A percentile compares a stretch with the other conserved stretches of the same genome.
Evolutionary conservation across 225 moss, liverwort and hornwort species (phyloP).

Genomic region (Asterella californica): DNA sequence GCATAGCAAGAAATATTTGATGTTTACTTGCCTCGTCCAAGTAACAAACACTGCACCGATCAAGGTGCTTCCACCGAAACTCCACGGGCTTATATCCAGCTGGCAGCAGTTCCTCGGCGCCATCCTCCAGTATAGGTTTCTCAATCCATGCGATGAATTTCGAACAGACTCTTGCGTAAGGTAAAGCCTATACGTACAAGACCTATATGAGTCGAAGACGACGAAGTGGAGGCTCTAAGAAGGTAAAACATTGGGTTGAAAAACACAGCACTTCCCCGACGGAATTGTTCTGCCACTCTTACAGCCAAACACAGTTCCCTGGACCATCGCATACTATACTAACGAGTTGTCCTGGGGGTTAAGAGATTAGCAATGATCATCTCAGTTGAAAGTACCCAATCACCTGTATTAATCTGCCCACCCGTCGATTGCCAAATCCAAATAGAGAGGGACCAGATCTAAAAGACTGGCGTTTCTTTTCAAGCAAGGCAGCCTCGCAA

Average conservation of each 20-base stretch:
- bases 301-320: not conserved
- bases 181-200: conserved; percentile 49
- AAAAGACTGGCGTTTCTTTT: conserved; percentile 81
- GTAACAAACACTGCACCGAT: conserved; percentile 94
- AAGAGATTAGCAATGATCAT: not conserved
- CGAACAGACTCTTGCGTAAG: conserved; percentile 86
- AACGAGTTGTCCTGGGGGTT: not conserved
- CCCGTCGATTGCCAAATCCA: conserved; percentile 76
- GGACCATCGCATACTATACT: not conserved
- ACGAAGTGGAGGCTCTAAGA: not conserved
- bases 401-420: conserved; percentile 85
- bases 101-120: conserved; percentile 65
- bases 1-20: not conserved
- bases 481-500: conserved; percentile 54
- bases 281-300: not conserved
- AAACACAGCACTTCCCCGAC: not conserved
- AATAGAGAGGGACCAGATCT: conserved; percentile 92
- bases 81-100: conserved; percentile 92
- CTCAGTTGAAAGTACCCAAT: not conserved
- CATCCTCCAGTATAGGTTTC: conserved; percentile 52
- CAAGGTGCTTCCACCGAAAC: conserved; percentile 82
- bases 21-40: conserved; percentile 63
- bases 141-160: conserved; percentile 82
- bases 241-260: not conserved
- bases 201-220: not conserved